phyloP scores from a whole-genome alignment of 2,329 filamentous ascomycete species.

The Dothideomycetes sp. region DNA sequence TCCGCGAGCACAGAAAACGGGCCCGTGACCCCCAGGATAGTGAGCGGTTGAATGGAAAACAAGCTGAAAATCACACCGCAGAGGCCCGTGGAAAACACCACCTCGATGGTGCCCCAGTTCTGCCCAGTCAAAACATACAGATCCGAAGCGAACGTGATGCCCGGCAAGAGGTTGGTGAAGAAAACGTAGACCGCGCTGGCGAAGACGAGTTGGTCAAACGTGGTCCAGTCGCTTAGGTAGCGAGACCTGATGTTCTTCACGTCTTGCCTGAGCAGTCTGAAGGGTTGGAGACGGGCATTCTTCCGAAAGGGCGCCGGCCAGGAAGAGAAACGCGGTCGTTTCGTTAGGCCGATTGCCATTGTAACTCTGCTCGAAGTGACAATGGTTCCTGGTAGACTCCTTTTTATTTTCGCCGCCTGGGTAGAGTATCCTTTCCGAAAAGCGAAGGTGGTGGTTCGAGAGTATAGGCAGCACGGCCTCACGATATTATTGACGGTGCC shows the following conservation, averaged over 20 bases:
- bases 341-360: too few relatives aligned
- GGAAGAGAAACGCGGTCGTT: too few relatives aligned
- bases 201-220: slow-evolving; percentile 54
- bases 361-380: too few relatives aligned
- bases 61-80: slow-evolving; percentile 53
- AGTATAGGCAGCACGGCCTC: too few relatives aligned
- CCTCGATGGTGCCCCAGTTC: slow-evolving; percentile 56
- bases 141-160: slow-evolving; percentile 57
- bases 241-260: slow-evolving; percentile 17
- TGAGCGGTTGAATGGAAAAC: slow-evolving; percentile 51
- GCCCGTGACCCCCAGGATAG: slow-evolving; percentile 54
- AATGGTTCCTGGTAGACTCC: too few relatives aligned
- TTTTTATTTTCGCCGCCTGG: too few relatives aligned
- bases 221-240: slow-evolving; percentile 23
- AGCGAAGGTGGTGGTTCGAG: too few relatives aligned
- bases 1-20: slow-evolving; percentile 58
- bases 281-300: slow-evolving; percentile 19
- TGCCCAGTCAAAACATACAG: slow-evolving; percentile 50
- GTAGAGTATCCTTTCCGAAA: too few relatives aligned
- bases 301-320: slow-evolving; percentile 10
- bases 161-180: slow-evolving; percentile 55
- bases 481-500: too few relatives aligned
- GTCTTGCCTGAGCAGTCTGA: slow-evolving; percentile 22
- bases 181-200: slow-evolving; percentile 56
- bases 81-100: slow-evolving; percentile 54